phyloP scores from a whole-genome alignment of 139 green algal genomes.

The Chlamydomonas applanata region DNA sequence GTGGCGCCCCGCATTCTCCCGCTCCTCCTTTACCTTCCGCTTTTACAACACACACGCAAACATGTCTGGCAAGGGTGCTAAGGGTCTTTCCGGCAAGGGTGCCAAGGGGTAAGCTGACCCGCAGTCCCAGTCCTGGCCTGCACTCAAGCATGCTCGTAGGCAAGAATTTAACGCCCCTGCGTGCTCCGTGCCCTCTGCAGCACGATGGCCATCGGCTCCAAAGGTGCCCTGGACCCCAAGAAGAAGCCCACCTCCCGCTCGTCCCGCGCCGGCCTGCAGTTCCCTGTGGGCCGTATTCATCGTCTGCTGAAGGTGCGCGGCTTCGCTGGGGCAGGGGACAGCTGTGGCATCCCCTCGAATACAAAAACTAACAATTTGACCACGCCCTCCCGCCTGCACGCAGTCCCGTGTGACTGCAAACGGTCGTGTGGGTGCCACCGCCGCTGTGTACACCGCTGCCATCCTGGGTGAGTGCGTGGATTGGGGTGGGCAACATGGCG shows the following conservation, averaged over 20 bases:
- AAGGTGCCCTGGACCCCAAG: slow-evolving; percentile 57
- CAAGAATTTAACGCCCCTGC: background rate
- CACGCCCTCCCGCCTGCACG: background rate
- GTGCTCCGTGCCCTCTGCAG: background rate
- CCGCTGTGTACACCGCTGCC: slow-evolving; percentile 96
- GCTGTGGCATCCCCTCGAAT: background rate
- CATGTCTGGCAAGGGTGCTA: slow-evolving; percentile 89
- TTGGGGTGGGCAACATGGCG: background rate
- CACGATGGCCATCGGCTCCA: slow-evolving; percentile 78
- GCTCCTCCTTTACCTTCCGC: no score
- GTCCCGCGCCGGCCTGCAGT: slow-evolving; percentile 89
- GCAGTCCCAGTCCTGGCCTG: background rate
- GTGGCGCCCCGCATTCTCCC: no score
- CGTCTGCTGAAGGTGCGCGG: slow-evolving; percentile 90
- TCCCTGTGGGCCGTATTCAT: slow-evolving; percentile 97
- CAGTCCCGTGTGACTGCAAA: slow-evolving; percentile 88
- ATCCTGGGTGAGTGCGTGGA: slow-evolving; percentile 78
- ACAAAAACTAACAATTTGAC: slow-evolving; percentile 8
- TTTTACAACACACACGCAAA: slow-evolving; percentile 1
- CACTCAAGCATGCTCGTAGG: background rate
- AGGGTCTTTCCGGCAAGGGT: slow-evolving; percentile 86
- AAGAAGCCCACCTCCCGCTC: slow-evolving; percentile 84
- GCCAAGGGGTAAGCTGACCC: slow-evolving; percentile 74
- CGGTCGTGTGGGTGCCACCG: slow-evolving; percentile 95
- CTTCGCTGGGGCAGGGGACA: background rate